phyloP scores from a whole-genome alignment of 768 basidiomycete genomes.

The Lactifluus subvellereus region DNA sequence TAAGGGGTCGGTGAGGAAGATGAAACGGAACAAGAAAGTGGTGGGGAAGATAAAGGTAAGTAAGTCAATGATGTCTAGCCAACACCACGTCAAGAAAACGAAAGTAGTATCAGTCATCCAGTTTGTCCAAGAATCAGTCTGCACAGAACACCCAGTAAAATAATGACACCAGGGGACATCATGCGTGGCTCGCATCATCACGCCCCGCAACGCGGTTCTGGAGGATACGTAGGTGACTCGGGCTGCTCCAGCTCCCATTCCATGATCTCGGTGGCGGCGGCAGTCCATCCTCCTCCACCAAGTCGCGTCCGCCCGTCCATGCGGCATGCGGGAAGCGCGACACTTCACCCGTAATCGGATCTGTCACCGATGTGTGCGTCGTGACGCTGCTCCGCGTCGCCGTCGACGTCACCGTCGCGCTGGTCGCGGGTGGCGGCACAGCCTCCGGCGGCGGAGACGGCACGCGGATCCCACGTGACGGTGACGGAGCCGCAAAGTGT shows the following conservation, averaged over 20 bases:
- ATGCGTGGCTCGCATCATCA: constrained; percentile 6
- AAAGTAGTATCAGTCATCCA: background rate
- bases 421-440: background rate
- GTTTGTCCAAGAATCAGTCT: no score
- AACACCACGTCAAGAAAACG: background rate
- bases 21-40: background rate
- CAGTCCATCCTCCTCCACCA: background rate
- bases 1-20: background rate
- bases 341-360: constrained; percentile 32
- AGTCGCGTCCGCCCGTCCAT: constrained; percentile 21
- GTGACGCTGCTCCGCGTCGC: constrained; percentile 31
- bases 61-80: background rate
- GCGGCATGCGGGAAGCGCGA: constrained; percentile 28
- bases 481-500: constrained; percentile 9
- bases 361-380: constrained; percentile 30
- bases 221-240: constrained; percentile 15
- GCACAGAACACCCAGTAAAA: background rate
- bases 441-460: background rate
- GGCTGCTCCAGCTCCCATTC: constrained; percentile 22
- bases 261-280: background rate
- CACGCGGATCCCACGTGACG: constrained; percentile 2
- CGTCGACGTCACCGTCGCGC: constrained; percentile 29
- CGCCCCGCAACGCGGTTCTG: constrained; percentile 18
- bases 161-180: background rate
- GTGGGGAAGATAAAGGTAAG: background rate